Conservation (phyloP, 1,284 basidiomycete genomes). For the Fomitopsis pinicola region DNA sequence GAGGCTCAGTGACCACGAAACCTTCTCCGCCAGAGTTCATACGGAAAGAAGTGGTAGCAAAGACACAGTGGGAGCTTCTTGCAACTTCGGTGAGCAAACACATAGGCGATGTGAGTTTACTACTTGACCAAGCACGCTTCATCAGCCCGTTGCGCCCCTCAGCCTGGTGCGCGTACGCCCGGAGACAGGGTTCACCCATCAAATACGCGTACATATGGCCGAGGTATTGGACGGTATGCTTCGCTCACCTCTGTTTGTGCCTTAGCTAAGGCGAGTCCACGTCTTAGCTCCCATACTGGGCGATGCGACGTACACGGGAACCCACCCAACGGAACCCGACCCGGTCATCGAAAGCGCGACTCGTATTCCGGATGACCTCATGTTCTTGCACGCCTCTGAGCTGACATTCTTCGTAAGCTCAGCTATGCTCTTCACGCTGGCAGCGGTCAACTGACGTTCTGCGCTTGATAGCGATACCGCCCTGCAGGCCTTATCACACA, state of each 20-base stretch:
- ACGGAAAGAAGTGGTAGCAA: not conserved
- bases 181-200: not conserved
- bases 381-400: not conserved
- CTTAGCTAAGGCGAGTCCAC: not conserved
- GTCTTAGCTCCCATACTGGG: not conserved
- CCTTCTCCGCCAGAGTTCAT: not conserved
- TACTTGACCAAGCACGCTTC: not conserved
- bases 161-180: not conserved
- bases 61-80: not conserved
- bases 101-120: not conserved
- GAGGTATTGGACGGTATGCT: not conserved
- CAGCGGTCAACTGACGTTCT: not conserved
- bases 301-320: not conserved
- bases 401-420: not conserved
- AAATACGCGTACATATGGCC: not conserved
- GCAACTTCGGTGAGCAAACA: not conserved
- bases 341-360: not conserved
- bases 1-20: not conserved
- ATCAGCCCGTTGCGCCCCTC: not conserved
- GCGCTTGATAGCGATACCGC: not conserved
- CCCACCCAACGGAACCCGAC: not conserved
- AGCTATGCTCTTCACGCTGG: not conserved
- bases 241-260: too few relatives aligned
- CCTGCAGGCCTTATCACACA: not conserved
- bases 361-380: not conserved